phyloP scores from a whole-genome alignment of 306 rosid species.

The Senna tora region DNA sequence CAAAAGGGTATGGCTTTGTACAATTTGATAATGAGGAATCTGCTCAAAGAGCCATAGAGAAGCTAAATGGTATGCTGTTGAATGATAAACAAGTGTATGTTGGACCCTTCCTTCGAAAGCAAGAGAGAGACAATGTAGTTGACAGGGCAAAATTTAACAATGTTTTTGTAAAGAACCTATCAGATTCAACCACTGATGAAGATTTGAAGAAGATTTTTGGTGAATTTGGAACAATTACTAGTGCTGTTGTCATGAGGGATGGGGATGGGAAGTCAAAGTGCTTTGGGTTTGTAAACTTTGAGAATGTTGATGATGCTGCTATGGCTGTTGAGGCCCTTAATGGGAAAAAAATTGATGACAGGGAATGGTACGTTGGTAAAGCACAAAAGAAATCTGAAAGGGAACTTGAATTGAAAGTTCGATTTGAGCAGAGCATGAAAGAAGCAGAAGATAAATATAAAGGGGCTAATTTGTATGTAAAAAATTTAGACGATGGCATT shows the following conservation, averaged over 20 bases:
- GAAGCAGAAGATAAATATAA: too few relatives aligned
- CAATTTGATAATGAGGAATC: slow-evolving; percentile 93
- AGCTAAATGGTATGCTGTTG: slow-evolving; percentile 93
- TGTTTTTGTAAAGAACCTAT: slow-evolving; percentile 86
- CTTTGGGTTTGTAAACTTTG: slow-evolving; percentile 96
- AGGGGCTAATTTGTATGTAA: too few relatives aligned
- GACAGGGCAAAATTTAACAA: slow-evolving; percentile 77
- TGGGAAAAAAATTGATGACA: slow-evolving; percentile 74
- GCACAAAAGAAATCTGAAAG: too few relatives aligned
- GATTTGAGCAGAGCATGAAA: too few relatives aligned
- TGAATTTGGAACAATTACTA: slow-evolving; percentile 79
- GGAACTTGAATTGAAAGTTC: too few relatives aligned
- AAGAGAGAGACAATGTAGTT: slow-evolving; percentile 67
- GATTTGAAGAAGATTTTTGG: slow-evolving; percentile 72
- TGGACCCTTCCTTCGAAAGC: slow-evolving; percentile 98
- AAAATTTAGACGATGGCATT: slow-evolving; percentile 69
- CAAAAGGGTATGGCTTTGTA: slow-evolving; percentile 97
- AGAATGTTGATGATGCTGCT: slow-evolving; percentile 81
- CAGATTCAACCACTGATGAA: slow-evolving; percentile 81
- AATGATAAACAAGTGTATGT: slow-evolving; percentile 96
- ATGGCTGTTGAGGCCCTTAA: slow-evolving; percentile 78
- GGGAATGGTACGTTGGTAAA: slow-evolving; percentile 91
- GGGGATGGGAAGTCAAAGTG: slow-evolving; percentile 90
- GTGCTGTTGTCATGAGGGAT: slow-evolving; percentile 93
- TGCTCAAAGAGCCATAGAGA: slow-evolving; percentile 86